phyloP scores from a whole-genome alignment of 805 yeast species.

The Candida ulmi region DNA sequence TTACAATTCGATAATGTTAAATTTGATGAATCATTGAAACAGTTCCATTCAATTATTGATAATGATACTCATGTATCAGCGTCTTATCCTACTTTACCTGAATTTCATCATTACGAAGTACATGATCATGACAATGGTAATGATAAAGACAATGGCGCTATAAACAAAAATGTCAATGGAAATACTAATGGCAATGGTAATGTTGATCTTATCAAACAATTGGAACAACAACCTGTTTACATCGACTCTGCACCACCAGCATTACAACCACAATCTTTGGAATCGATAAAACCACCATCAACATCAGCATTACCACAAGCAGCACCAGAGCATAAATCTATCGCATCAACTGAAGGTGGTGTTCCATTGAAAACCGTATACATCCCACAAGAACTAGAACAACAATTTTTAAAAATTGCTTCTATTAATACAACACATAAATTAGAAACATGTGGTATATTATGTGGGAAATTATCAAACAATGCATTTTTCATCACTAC shows the following conservation, averaged over 20 bases:
- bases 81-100: slow-evolving; percentile 15
- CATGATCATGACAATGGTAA: too few relatives aligned
- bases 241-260: neutral
- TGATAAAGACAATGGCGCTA: too few relatives aligned
- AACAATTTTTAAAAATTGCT: slow-evolving; percentile 41
- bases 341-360: slow-evolving; percentile 49
- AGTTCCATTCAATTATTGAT: slow-evolving; percentile 6
- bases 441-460: slow-evolving; percentile 62
- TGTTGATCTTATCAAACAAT: neutral
- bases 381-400: slow-evolving; percentile 40
- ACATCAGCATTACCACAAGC: neutral
- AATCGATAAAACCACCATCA: neutral
- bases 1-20: slow-evolving; percentile 13
- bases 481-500: slow-evolving; percentile 62
- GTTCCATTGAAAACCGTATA: slow-evolving; percentile 46
- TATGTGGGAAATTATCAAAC: slow-evolving; percentile 55
- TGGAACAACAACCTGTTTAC: slow-evolving; percentile 2
- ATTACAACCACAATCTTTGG: too few relatives aligned
- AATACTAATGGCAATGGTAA: too few relatives aligned
- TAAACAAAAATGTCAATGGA: too few relatives aligned
- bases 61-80: slow-evolving; percentile 5
- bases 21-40: slow-evolving; percentile 13
- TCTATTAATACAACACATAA: slow-evolving; percentile 40
- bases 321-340: slow-evolving; percentile 29
- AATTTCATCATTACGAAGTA: slow-evolving; percentile 1